Evolutionary conservation across 108 stramenopile species (phyloP), one percentile per base, ranked within the genome.

Genomic region (Stephanodiscus triporus): DNA sequence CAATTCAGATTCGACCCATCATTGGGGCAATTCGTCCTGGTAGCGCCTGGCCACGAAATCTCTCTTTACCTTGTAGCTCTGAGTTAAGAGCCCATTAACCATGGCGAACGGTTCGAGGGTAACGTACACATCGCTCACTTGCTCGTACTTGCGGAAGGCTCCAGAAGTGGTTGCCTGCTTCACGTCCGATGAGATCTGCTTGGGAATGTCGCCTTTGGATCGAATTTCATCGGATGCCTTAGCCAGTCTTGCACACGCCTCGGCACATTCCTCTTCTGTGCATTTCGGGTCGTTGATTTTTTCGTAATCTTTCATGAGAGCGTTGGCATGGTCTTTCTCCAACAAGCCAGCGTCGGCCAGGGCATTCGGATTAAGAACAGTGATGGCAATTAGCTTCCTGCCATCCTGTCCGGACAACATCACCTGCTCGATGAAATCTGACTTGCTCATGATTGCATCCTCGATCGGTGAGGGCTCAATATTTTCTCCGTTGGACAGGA

Each of bases 31-130:
- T 51, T 93, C 92, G 66, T 81, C 71, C 29, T 79, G 69, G 71
- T 96, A 96, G 36, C 89, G 75, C 34, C 87, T 85, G 24, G 68
- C 58, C 20, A 98, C 97, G 47, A 87, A 78, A 66, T 91, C 86
- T 72, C 97, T 83, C 76, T 97, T 98, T 9, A 97, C 89, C 69
- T 98, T 98, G 86, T 95, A 96, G 49, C 92, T 95, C 63, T 96
- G 96, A 14, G 96, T 98, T 68, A 98, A 80, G 26, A 92, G 89
- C 11, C 97, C 97, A 74, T 97, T 98, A 6, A 78, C 85, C 88
- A 97, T 96, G 67, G 96, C 93, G 79, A 98, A 98, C 0, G 97
- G 97, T 76, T 98, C 97, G 38, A 97, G 66, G 19, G 91, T 92
- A 26, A 96, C 45, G 53, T 93, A 87, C 10, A 92, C 83, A 51